Evolutionary conservation across 306 rosid genomes (phyloP), one percentile per base, ranked within the genome.

Genomic region (Vicia sativa): DNA sequence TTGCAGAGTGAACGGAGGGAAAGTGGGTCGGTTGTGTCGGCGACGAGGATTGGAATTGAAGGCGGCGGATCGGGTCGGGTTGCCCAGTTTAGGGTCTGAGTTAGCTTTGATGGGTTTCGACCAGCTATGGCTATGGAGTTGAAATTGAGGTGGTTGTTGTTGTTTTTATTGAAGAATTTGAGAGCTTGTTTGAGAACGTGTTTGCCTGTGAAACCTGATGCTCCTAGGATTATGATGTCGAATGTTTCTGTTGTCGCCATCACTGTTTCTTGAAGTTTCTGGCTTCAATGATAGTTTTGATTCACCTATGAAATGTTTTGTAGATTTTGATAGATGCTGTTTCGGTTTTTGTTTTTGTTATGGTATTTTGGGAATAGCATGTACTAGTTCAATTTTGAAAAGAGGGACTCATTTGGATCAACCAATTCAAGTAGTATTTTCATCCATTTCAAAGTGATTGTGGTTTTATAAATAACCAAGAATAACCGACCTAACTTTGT

Each of bases 151-250:
- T 7, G 18, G 34, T 52, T 54, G 38, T 25, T 54, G 29, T 11
- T 9, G 50, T 77, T n/a, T n/a, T n/a, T n/a, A n/a, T n/a, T 78
- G 74, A 92, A 81, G 78, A 92, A 92, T 72, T 80, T 92, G 48
- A 89, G 84, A 35, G 91, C 85, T 74, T 89, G 84, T 78, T 67
- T 80, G 37, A 89, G 84, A 2, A 89, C 98, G 28, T 86, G 84
- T 57, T 89, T 84, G 56, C 98, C 96, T 0, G 98, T 92, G 87
- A 89, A 92, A 58, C 96, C 96, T 9, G 96, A 83, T 21, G 96
- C 98, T 54, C 98, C 98, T 11, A 92, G 48, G 64, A 92, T 86
- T 28, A 86, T 71, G 18, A 89, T 53, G 68, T 92, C 97, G 79
- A 85, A 89, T 8, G 16, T 15, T 74, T 21, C 5, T 19, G 67